phyloP scores from a whole-genome alignment of 768 basidiomycete genomes.

The Austroboletus eburneus region DNA sequence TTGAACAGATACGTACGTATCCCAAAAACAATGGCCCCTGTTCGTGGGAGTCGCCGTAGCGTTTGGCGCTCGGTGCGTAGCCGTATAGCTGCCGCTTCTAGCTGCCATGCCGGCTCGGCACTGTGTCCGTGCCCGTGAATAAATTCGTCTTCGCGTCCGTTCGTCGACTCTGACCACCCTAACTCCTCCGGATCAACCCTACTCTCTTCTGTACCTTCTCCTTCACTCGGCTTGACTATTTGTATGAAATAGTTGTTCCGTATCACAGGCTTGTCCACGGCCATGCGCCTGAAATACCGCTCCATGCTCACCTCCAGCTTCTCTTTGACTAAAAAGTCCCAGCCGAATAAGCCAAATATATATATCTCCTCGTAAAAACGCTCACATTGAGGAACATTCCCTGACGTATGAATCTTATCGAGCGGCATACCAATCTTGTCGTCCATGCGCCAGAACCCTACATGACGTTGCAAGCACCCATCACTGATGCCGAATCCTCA shows the following conservation, averaged over 20 bases:
- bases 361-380: neutral
- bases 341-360: neutral
- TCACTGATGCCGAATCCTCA: neutral
- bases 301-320: conserved; percentile 62
- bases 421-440: conserved; percentile 75
- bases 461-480: neutral
- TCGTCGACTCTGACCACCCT: conserved; percentile 53
- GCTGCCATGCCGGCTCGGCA: conserved; percentile 17
- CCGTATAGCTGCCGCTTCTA: conserved; percentile 40
- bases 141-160: conserved; percentile 51
- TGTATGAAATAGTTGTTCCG: conserved; percentile 66
- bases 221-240: conserved; percentile 25
- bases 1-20: conserved; percentile 65
- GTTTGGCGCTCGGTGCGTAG: conserved; percentile 68
- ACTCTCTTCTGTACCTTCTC: conserved; percentile 6
- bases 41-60: conserved; percentile 56
- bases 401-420: conserved; percentile 61
- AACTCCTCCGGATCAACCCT: conserved; percentile 63
- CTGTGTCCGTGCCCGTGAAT: conserved; percentile 25
- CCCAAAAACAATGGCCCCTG: conserved; percentile 67
- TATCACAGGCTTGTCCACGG: conserved; percentile 65
- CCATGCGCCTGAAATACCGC: conserved; percentile 66
- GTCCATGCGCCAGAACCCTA: conserved; percentile 75
- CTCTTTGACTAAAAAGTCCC: conserved; percentile 60
- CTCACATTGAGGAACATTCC: conserved; percentile 74